These are phyloP conservation scores for Blumeria graminis DNA, from an alignment of 2,329 filamentous ascomycete species.

Conservation along the genomic window DNA sequence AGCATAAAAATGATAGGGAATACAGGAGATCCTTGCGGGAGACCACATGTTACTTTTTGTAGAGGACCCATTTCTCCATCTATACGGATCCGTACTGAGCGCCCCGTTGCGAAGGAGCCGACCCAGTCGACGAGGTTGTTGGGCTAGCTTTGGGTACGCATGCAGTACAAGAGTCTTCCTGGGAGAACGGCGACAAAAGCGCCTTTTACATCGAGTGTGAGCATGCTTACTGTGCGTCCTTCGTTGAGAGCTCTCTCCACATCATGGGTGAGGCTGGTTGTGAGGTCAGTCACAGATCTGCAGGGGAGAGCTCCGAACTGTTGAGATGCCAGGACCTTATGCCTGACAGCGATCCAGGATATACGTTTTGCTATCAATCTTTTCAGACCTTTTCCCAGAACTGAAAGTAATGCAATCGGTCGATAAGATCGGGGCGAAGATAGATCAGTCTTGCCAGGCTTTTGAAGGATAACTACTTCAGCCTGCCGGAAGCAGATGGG, in stretches of 20 bases:
- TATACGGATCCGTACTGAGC: background rate
- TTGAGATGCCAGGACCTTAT: background rate
- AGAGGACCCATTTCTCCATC: background rate
- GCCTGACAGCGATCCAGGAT: background rate
- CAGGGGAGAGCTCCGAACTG: background rate
- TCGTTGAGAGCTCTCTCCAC: background rate
- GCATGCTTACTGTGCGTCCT: background rate
- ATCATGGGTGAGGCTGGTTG: background rate
- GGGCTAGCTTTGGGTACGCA: background rate
- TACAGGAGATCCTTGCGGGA: background rate
- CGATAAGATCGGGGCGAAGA: background rate
- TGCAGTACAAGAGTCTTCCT: background rate
- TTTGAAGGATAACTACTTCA: background rate
- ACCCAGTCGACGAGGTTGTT: background rate
- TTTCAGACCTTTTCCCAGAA: background rate
- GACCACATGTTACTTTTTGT: background rate
- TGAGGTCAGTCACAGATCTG: background rate
- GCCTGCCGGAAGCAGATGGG: background rate
- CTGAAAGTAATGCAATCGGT: background rate
- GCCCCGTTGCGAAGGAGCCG: background rate
- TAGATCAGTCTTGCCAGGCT: background rate
- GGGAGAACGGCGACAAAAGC: background rate
- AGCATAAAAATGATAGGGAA: background rate
- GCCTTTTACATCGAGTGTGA: background rate
- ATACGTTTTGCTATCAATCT: background rate